Evolutionary conservation across 805 yeast genomes (phyloP), one percentile per base, ranked within the genome.

Genomic region (Debaryomyces castellii): DNA sequence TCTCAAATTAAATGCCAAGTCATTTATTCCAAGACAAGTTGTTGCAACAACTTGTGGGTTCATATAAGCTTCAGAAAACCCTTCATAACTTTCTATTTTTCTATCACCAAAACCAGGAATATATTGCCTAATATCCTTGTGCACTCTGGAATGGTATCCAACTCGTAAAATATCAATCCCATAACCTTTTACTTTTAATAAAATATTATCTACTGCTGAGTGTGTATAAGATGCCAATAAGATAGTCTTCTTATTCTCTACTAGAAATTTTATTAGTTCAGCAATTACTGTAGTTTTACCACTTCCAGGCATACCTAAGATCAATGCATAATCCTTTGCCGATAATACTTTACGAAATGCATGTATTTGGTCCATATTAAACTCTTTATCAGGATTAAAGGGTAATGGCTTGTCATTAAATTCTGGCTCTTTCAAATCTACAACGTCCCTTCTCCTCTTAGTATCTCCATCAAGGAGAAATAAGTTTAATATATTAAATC

Each of bases 271-370:
- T 36, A 91, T 84, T 14, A 94, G 57, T 39, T 84, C 82, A 0
- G 95, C 86, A 44, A 94, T 90, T 0, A 91, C 87, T 0, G 98
- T 59, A 2, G 73, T 64, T 44, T 70, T 71, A 2, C 79, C 99
- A 0, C 98, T 94, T 3, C 99, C 99, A 0, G 99, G 99, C 99
- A 94, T 94, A 0, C 99, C 99, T 48, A 92, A 67, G 16, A 94
- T 78, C 54, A 94, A 71, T 3, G 91, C 74, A 59, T 88, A 94
- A 59, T 91, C 96, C 43, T 82, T 61, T 0, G 94, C 77, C 12
- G 74, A 63, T 40, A 89, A 59, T 0, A 83, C 88, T 48, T 74
- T 78, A 12, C 81, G 76, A 32, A 94, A 73, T 0, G 97, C 98
- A 2, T 45, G 53, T 4, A 69, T 48, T 59, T 94, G 99, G 56